Conservation (phyloP, 768 basidiomycete genomes). For the Brasilioporus rufonigricans region DNA sequence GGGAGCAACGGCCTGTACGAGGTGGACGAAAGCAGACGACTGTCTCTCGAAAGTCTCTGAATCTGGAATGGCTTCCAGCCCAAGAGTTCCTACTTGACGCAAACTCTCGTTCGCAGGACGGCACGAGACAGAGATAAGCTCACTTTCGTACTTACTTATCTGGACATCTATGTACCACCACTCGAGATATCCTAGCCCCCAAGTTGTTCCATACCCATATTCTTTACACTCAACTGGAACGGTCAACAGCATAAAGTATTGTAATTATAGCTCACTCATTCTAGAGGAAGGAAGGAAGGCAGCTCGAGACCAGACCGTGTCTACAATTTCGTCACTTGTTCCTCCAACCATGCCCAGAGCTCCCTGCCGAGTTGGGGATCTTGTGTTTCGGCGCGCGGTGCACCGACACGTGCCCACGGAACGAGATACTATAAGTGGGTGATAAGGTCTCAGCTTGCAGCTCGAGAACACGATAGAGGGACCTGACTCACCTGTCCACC, state of each 20-base stretch:
- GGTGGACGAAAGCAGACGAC: not conserved
- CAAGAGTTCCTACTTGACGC: too few species aligned
- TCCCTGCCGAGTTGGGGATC: conserved; percentile 10
- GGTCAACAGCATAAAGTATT: not conserved
- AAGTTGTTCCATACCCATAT: not conserved
- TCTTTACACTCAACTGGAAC: not conserved
- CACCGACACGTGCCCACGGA: conserved; percentile 5
- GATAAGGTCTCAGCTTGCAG: not conserved
- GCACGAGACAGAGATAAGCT: not conserved
- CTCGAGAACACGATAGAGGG: not conserved
- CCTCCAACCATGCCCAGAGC: conserved; percentile 12
- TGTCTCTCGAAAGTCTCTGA: not conserved
- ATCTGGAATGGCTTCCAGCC: not conserved
- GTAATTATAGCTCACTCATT: not conserved
- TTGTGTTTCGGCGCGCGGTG: not conserved
- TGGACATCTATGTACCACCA: too few species aligned
- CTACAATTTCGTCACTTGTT: conserved; percentile 3
- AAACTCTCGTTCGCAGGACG: not conserved
- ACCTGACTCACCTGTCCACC: conserved; percentile 3
- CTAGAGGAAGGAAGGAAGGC: not conserved
- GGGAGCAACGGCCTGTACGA: not conserved
- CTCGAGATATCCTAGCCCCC: too few species aligned
- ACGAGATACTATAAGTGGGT: not conserved
- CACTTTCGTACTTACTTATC: not conserved
- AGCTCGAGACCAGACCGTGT: not conserved